Conservation (phyloP, 2,329 filamentous ascomycete species). For the Fusarium irregulare region DNA sequence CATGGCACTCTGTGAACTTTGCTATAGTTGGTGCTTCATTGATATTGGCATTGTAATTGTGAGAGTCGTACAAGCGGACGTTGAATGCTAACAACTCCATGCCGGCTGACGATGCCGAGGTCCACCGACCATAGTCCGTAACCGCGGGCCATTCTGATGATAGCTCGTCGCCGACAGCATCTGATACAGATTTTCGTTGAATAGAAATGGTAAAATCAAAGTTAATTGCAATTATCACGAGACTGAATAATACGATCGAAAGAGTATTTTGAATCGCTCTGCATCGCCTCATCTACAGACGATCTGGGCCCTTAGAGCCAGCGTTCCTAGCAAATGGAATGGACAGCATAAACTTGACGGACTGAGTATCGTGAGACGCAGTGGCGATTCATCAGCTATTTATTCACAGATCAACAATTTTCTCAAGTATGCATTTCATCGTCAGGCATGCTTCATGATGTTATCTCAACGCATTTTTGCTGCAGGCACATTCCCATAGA, state of each 20-base stretch:
- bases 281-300: not conserved
- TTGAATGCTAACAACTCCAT: not conserved
- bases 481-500: constrained; percentile 7
- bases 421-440: not conserved
- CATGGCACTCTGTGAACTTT: not conserved
- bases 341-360: not conserved
- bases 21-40: not conserved
- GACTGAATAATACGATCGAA: not conserved
- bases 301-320: not conserved
- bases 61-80: not conserved
- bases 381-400: constrained; percentile 1
- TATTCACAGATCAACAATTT: not conserved
- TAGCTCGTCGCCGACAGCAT: not conserved
- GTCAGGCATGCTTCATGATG: constrained; percentile 11
- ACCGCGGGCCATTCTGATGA: not conserved
- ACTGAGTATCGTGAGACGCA: not conserved
- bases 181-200: not conserved
- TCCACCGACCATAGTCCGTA: constrained; percentile 1
- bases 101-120: constrained; percentile 32
- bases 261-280: not conserved
- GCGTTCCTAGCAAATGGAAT: not conserved
- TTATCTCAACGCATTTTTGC: not conserved
- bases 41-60: not conserved
- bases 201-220: not conserved
- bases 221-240: not conserved